Percentiles rank a stretch among this genome's conserved stretches.
Evolutionary conservation across 139 green algal species (phyloP).

Genomic region (Coelastrella sp.): DNA sequence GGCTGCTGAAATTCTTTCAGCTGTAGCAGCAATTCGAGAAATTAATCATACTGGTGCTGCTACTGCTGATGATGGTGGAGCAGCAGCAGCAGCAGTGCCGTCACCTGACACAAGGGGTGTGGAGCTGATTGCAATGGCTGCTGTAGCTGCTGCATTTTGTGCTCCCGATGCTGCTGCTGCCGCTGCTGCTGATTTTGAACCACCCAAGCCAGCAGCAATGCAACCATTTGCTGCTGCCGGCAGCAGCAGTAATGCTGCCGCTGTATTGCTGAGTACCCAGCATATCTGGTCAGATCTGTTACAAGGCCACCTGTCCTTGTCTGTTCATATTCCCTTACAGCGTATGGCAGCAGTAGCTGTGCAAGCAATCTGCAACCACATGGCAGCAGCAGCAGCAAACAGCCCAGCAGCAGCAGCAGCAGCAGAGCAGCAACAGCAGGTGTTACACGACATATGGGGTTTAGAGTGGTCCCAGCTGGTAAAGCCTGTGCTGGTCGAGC

Average conservation of each 20-base stretch:
- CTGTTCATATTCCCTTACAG: slow-evolving; percentile 56
- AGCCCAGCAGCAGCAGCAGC: slow-evolving; percentile 19
- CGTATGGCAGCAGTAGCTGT: slow-evolving; percentile 23
- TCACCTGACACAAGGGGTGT: too few relatives aligned
- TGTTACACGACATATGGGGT: neutral
- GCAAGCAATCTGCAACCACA: neutral
- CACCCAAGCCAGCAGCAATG: neutral
- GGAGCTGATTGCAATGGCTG: too few relatives aligned
- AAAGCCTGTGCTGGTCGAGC: neutral
- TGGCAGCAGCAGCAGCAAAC: neutral
- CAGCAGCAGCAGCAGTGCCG: neutral
- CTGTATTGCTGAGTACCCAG: too few relatives aligned
- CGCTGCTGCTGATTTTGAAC: neutral
- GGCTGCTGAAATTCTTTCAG: neutral
- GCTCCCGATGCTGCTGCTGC: too few relatives aligned
- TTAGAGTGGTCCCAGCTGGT: neutral
- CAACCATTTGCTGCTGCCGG: neutral
- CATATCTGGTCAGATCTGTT: slow-evolving; percentile 45
- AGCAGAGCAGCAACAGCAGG: slow-evolving; percentile 5
- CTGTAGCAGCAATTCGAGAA: neutral
- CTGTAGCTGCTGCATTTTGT: neutral
- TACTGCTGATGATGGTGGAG: neutral
- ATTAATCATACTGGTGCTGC: neutral
- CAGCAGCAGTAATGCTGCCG: slow-evolving; percentile 5
- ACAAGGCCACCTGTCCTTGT: slow-evolving; percentile 23